Evolutionary conservation across 1,284 basidiomycete species (phyloP), one percentile per base, ranked within the genome.

Genomic region (Puccinia triticina): DNA sequence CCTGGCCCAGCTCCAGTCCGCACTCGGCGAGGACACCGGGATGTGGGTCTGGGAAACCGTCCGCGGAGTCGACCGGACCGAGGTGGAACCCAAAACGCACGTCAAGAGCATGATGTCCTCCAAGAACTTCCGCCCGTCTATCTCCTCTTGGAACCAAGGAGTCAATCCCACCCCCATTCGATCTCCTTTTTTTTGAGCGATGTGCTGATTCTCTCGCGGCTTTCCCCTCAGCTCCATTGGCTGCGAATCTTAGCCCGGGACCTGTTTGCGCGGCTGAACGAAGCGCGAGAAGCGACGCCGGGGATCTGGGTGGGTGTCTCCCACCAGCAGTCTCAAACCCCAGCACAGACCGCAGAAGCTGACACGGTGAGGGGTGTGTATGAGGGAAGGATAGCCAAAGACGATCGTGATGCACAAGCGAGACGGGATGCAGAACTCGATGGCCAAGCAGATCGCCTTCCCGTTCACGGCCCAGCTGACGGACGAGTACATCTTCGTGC

Each of bases 41-140:
- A 90, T 71, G 64, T 79, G 64, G 77, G 77, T 79, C 40, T 79
- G 66, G 64, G 77, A 98, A 85, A 90, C 90, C 4, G 84, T 90
- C 0, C 85, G 90, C n/a, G 96, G 96, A 0, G 92, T 77, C 11
- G 81, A 77, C 53, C 18, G 34, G 1, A 75, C 16, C 4, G 14
- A 85, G 94, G 95, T 97, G 67, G 95, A 94, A 86, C 93, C 94
- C 85, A 94, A 95, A 86, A 90, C 92, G 2, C 89, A 90, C 0
- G 88, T 92, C 57, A 97, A 97, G 88, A 95, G 93, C 84, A 98
- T 98, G 95, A 88, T 95, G 76, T 94, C 94, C 0, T 92, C 94
- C 14, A 98, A 98, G 87, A 97, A 96, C 85, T 90, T 96, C 32
- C 91, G 92, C 0, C 91, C 91, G 32, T 90, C 92, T 0, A 91